Base-by-base conservation (phyloP, 805 yeast genomes). In the Candida pseudoglaebosa region DNA sequence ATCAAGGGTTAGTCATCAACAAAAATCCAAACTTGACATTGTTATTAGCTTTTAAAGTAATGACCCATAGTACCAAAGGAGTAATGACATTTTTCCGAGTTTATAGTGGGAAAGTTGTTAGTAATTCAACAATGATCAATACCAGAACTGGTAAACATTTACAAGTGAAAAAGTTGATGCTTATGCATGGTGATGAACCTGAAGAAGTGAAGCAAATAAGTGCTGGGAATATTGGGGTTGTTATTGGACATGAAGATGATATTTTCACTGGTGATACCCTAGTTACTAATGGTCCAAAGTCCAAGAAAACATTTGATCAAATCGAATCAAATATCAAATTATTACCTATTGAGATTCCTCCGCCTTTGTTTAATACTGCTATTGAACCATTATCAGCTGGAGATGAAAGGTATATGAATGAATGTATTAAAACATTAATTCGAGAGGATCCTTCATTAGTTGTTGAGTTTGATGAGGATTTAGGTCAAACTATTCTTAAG, bases 231-330 rank as follows among this genome's bases (percentile, higher is more conserved):
- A 93, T 93, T 52, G 98, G 97, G 24, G 97, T 93, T 4, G 73
- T 86, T n/a, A 68, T 82, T 1, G 90, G 90, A 2, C 69, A 81
- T 3, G 71, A 67, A 30, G 82, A 80, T 37, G 80, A 80, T 30
- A 73, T 91, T 18, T 70, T 79, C 14, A 93, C 99, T 1, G 99
- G 99, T 3, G 98, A 93, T 56, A 91, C 98, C 0, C 61, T 93
- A 3, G 74, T 90, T 8, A 71, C 83, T 1, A 82, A 81, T 54
- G 71, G 70, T 2, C 47, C 75, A 0, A 48, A 67, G 12, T 73
- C 74, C 39, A 63, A 75, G 21, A 66, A 68, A 37, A 49, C 65
- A 2, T 66, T 83, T 24, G 62, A 67, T 10, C 75, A 70, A 8
- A 39, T 65, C 3, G 78, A 72, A 24, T 46, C 62, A 5, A 58